Percentiles rank a stretch among this genome's conserved stretches.
These are phyloP conservation scores for Pythium rishiriense DNA, from an alignment of 352 stramenopile species.

Conservation along the genomic window DNA sequence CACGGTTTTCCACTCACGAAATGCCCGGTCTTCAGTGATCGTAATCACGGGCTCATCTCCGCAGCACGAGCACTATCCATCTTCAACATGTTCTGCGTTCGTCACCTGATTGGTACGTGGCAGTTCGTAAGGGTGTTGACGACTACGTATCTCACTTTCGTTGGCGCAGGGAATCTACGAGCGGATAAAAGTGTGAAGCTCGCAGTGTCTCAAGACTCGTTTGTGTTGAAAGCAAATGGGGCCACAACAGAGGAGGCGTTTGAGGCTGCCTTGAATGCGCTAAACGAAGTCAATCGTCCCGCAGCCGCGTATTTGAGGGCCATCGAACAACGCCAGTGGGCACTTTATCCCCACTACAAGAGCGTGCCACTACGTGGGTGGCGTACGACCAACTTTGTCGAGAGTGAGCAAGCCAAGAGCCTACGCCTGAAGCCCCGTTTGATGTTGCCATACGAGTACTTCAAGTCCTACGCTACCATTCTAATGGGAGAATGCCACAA, in stretches of 20 bases:
- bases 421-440: conserved; percentile 11
- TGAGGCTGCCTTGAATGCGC: too few relatives aligned
- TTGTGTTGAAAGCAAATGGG: conserved; percentile 23
- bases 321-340: neutral
- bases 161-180: conserved; percentile 28
- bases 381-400: conserved; percentile 26
- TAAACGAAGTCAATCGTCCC: conserved; percentile 7
- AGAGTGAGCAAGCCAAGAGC: conserved; percentile 22
- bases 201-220: conserved; percentile 14
- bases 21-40: conserved; percentile 25
- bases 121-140: too few relatives aligned
- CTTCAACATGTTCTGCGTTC: conserved; percentile 24
- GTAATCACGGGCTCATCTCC: conserved; percentile 17
- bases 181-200: conserved; percentile 19
- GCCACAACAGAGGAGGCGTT: conserved; percentile 4
- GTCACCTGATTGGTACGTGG: conserved; percentile 21
- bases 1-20: conserved; percentile 19
- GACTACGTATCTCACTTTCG: too few relatives aligned
- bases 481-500: conserved; percentile 15
- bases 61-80: neutral
- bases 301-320: neutral
- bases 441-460: conserved; percentile 14
- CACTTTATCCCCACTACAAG: conserved; percentile 20
- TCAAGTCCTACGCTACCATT: conserved; percentile 9
- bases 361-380: neutral